Evolutionary conservation across 345 rosid species (phyloP).

Genomic region (Adansonia digitata): DNA sequence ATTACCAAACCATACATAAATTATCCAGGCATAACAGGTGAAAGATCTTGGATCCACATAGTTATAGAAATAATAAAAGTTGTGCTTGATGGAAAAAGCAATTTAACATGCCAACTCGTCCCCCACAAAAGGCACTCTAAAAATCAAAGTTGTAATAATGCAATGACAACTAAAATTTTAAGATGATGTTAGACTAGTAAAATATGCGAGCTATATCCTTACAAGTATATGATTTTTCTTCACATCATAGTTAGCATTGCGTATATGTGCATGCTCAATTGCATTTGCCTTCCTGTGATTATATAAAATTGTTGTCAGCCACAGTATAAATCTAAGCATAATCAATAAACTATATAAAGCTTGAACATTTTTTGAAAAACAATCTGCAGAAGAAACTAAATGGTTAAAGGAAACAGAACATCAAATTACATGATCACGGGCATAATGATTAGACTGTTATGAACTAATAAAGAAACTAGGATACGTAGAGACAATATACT

Average conservation of each 20-base stretch:
- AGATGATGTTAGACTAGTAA: not conserved
- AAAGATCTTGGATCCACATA: not conserved
- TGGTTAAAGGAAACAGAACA: not conserved
- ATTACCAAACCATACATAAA: not conserved
- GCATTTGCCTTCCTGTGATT: constrained; percentile 63
- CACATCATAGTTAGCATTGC: constrained; percentile 54
- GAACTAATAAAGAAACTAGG: constrained; percentile 5
- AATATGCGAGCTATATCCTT: constrained; percentile 26
- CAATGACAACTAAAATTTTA: not conserved
- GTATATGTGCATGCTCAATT: constrained; percentile 60
- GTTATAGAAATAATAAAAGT: not conserved
- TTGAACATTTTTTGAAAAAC: not conserved
- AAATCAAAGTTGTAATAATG: not conserved
- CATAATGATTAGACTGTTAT: not conserved
- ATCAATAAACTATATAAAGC: not conserved
- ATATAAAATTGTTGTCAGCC: constrained; percentile 10
- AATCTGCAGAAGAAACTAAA: not conserved
- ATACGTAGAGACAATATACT: constrained; percentile 37
- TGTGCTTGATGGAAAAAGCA: not conserved
- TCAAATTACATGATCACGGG: not conserved
- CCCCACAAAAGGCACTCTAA: not conserved
- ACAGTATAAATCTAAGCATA: not conserved
- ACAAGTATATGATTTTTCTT: constrained; percentile 67
- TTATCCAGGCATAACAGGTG: not conserved
- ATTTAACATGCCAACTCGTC: not conserved